Evolutionary conservation across 805 yeast genomes (phyloP).

Genomic region (Saturnispora besseyi): DNA sequence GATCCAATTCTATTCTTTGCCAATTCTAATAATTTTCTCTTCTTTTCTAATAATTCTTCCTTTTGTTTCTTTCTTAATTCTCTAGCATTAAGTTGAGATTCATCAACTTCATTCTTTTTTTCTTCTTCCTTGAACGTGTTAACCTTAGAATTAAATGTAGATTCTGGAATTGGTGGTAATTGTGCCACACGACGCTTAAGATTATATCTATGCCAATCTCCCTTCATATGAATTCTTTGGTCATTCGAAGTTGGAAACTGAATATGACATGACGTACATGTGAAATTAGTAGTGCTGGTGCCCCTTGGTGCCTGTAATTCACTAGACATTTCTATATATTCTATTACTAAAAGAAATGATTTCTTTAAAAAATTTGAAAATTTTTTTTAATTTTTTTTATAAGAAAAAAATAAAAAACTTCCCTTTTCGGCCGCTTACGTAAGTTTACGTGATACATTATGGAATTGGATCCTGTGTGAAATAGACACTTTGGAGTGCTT

Average conservation of each 20-base stretch:
- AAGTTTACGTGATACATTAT: background rate
- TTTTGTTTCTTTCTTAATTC: constrained; percentile 42
- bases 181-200: constrained; percentile 87
- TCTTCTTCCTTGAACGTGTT: constrained; percentile 16
- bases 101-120: constrained; percentile 11
- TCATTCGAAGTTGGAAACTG: constrained; percentile 71
- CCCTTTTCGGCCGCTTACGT: background rate
- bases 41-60: constrained; percentile 41
- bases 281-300: constrained; percentile 23
- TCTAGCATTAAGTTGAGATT: constrained; percentile 20
- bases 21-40: constrained; percentile 37
- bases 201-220: constrained; percentile 97
- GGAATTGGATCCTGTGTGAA: constrained; percentile 71
- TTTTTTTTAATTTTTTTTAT: background rate
- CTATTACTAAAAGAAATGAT: background rate
- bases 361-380: background rate
- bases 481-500: constrained; percentile 56
- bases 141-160: constrained; percentile 24
- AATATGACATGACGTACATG: constrained; percentile 87
- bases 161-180: constrained; percentile 51
- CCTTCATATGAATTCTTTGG: constrained; percentile 90
- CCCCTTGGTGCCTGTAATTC: constrained; percentile 3
- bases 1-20: constrained; percentile 36
- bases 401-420: constrained; percentile 1
- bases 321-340: background rate